phyloP scores from a whole-genome alignment of 495 filamentous ascomycete genomes.

The Annulohypoxylon moriforme region DNA sequence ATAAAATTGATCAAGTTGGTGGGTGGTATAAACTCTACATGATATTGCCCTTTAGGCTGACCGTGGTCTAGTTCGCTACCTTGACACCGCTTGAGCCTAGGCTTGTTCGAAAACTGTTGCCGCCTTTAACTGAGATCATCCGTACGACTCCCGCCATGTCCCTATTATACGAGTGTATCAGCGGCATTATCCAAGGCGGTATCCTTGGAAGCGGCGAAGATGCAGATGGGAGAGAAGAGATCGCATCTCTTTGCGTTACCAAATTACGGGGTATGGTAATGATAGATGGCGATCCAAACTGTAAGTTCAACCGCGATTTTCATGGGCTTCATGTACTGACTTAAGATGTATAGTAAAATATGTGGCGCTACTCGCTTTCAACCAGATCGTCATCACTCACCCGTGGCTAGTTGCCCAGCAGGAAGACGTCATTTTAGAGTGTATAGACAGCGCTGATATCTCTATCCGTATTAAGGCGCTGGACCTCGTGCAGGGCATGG shows the following conservation, averaged over 20 bases:
- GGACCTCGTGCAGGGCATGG: conserved; percentile 91
- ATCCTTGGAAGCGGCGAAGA: conserved; percentile 84
- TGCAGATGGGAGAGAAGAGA: conserved; percentile 84
- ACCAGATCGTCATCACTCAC: conserved; percentile 89
- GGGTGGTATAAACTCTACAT: conserved; percentile 41
- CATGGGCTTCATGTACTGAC: conserved; percentile 16
- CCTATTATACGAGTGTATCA: conserved; percentile 96
- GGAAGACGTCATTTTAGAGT: conserved; percentile 94
- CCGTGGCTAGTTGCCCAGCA: conserved; percentile 87
- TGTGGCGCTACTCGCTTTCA: conserved; percentile 93
- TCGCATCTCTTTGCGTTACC: conserved; percentile 90
- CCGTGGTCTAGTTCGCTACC: conserved; percentile 80
- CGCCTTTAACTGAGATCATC: conserved; percentile 93
- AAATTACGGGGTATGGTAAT: conserved; percentile 95
- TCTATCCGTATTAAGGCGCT: conserved; percentile 95
- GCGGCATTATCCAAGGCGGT: conserved; percentile 95
- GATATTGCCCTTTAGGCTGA: conserved; percentile 33
- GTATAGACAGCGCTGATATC: conserved; percentile 94
- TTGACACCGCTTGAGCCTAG: conserved; percentile 93
- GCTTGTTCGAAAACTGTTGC: conserved; percentile 89
- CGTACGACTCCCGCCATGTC: conserved; percentile 96
- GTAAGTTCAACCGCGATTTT: conserved; percentile 62
- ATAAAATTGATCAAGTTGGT: conserved; percentile 99
- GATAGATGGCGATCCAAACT: conserved; percentile 90
- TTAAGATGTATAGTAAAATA: conserved; percentile 79